Evolutionary conservation across 352 stramenopile species (phyloP).

Genomic region (Phytophthora pseudosyringae): DNA sequence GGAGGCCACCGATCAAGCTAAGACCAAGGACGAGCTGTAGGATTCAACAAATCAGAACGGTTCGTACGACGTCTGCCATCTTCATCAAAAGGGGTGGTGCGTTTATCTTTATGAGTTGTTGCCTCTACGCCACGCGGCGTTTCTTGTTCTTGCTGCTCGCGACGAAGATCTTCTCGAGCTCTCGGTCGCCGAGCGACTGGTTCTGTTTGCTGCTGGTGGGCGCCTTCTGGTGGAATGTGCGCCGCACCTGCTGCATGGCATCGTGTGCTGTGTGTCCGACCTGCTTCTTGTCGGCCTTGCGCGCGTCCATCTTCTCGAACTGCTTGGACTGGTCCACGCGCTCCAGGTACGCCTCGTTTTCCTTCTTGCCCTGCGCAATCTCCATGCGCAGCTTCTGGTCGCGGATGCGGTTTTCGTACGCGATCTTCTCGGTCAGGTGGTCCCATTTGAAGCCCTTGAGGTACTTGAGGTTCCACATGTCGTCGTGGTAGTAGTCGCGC

Average conservation of each 20-base stretch:
- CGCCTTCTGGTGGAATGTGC: slow-evolving; percentile 79
- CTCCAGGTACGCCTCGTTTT: slow-evolving; percentile 88
- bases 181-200: slow-evolving; percentile 54
- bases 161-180: slow-evolving; percentile 74
- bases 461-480: slow-evolving; percentile 99
- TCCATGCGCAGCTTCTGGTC: slow-evolving; percentile 88
- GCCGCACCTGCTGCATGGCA: slow-evolving; percentile 59
- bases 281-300: slow-evolving; percentile 57
- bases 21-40: slow-evolving; percentile 58
- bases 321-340: slow-evolving; percentile 89
- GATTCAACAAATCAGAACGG: not conserved
- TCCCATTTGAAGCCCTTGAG: slow-evolving; percentile 99
- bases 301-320: slow-evolving; percentile 87
- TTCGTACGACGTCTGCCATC: slow-evolving; percentile 14
- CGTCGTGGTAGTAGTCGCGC: slow-evolving; percentile 96
- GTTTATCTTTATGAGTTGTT: slow-evolving; percentile 28
- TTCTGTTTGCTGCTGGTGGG: slow-evolving; percentile 74
- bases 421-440: slow-evolving; percentile 98
- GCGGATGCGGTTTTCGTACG: slow-evolving; percentile 88
- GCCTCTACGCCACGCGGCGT: slow-evolving; percentile 41
- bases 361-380: slow-evolving; percentile 87
- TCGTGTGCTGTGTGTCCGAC: slow-evolving; percentile 11
- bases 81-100: slow-evolving; percentile 33
- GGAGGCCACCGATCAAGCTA: slow-evolving; percentile 8
- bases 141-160: slow-evolving; percentile 65